A percentile compares a stretch with the other conserved stretches of the same genome.
phyloP scores from a whole-genome alignment of 371 early-diverging fungal species.

The Basidiobolus heterosporus region DNA sequence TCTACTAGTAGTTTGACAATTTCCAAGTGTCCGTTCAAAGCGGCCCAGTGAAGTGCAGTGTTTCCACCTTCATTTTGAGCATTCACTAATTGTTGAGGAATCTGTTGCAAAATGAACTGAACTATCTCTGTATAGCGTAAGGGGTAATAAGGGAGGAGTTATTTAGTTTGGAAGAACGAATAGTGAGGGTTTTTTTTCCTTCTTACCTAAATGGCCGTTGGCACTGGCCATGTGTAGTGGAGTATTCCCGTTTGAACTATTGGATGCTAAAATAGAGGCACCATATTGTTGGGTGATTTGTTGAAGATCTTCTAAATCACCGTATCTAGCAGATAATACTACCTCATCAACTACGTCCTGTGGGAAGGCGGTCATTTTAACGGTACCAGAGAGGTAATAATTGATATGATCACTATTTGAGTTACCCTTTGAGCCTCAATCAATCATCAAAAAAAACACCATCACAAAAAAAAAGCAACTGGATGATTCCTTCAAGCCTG shows the following conservation, averaged over 20 bases:
- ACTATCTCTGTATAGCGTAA: slow-evolving; percentile 25
- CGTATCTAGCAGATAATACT: too few relatives aligned
- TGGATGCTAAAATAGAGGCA: too few relatives aligned
- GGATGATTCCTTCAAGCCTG: too few relatives aligned
- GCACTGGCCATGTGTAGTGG: slow-evolving; percentile 74
- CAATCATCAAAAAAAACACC: slow-evolving; percentile 54
- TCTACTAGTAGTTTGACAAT: slow-evolving; percentile 39
- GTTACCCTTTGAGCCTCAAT: slow-evolving; percentile 27
- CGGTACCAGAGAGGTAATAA: too few relatives aligned
- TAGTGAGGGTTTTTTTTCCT: not conserved
- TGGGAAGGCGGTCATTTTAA: too few relatives aligned
- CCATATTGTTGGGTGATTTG: too few relatives aligned
- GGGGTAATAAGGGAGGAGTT: not conserved
- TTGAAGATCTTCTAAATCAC: too few relatives aligned
- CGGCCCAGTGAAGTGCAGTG: slow-evolving; percentile 78
- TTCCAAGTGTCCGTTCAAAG: slow-evolving; percentile 59
- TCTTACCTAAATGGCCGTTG: slow-evolving; percentile 55
- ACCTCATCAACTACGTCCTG: too few relatives aligned
- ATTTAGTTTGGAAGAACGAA: not conserved
- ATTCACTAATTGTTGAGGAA: slow-evolving; percentile 23
- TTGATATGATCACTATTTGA: slow-evolving; percentile 15
- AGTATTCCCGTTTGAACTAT: slow-evolving; percentile 31
- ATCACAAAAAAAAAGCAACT: slow-evolving; percentile 43
- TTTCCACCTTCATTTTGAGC: slow-evolving; percentile 50
- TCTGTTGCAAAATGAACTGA: slow-evolving; percentile 23